Evolutionary conservation across 2,329 filamentous ascomycete genomes (phyloP), one percentile per base, ranked within the genome.

Genomic region (Geoglossum cookeanum): DNA sequence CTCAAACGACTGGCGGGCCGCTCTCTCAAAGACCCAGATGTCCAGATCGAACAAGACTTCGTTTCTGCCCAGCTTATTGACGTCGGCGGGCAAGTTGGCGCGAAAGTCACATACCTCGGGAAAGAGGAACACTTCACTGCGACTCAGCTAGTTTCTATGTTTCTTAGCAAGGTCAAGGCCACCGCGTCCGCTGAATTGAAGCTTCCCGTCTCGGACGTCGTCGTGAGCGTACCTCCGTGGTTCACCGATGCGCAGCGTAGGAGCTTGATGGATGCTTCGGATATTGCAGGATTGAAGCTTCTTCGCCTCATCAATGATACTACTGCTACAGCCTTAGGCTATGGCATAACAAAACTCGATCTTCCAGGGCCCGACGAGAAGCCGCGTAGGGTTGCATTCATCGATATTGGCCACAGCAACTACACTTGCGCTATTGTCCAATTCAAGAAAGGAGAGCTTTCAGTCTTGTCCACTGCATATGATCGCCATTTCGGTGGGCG

Each of bases 221-320:
- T 95, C 65, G 80, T 98, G 75, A 94, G 87, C 69, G 88, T 94
- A 55, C 92, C 92, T 49, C 83, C 89, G 17, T 98, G 92, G 92
- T 98, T 95, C 77, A 95, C 90, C 60, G 92, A 98, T 70, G 75
- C 84, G 60, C 92, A 98, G 78, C 85, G 92, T 69, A 82, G 92
- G 67, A 82, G 81, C 64, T 78, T 98, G 61, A 78, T 97, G 65
- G 91, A 97, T 68, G 91, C 92, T 59, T 81, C 89, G 64, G 90
- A 97, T 68, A 87, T 98, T 65, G 88, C 91, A 59, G 91, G 90
- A 60, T 78, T 98, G 66, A 96, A 94, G 75, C 78, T 90, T 44
- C 83, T 98, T 62, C 83, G 92, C 60, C 78, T 98, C 61, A 94
- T 98, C 78, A 98, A 98, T 75, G 92, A 97, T 74, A 96, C 88